Evolutionary conservation across 805 yeast species (phyloP), one percentile per base, ranked within the genome.

Genomic region (Priceomyces fermenticarens): DNA sequence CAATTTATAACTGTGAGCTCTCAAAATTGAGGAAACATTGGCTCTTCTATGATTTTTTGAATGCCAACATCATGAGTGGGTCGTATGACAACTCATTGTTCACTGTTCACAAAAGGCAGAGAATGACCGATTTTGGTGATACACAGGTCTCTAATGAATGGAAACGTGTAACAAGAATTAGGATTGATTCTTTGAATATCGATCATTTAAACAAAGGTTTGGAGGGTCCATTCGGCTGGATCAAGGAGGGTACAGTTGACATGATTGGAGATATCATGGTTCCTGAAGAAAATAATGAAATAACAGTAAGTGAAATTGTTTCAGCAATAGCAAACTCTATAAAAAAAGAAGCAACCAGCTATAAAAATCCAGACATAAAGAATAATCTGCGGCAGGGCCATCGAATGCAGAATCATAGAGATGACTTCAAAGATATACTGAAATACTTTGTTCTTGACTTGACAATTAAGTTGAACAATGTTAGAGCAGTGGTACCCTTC

Each of bases 181-280:
- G 98, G 37, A 83, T 90, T 29, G 98, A 93, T 57, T 81, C 88
- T 23, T 75, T 93, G 41, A 83, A 81, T 55, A 77, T 93, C 30
- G 96, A 91, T 51, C 98, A 93, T 62, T 65, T 93, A 43, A 93
- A 93, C 57, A 78, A 87, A 1, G 98, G 97, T 0, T 75, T 87
- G 42, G 81, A 82, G 40, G 99, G 99, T 0, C 96, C 98, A 10
- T 88, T 93, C 62, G 97, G 98, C 5, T 93, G 99, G 99, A 91
- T 93, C 41, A 81, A 88, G 4, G 75, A 78, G 46, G 99, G 99
- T 10, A 81, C 81, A 38, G 98, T 91, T 15, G 97, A 93, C 61
- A 83, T 93, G 82, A 67, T 88, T 47, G 97, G 97, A 6, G 97
- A 93, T 56, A 80, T 91, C 12, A 78, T 83, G 74, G 81, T 89